phyloP scores from a whole-genome alignment of 768 basidiomycete genomes.

The Termitomyces sp. region DNA sequence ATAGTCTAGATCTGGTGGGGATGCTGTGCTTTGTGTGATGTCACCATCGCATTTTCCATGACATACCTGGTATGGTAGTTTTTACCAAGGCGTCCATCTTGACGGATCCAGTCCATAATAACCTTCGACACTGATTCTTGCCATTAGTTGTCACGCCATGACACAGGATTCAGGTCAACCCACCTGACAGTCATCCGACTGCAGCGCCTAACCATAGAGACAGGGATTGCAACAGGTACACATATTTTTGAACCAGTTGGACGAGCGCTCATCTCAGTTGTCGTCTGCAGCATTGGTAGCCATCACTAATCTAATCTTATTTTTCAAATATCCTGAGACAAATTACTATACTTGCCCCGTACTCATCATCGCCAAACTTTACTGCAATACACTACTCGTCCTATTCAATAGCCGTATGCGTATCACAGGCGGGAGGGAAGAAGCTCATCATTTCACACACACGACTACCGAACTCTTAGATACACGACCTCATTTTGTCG shows the following conservation, averaged over 20 bases:
- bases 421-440: constrained; percentile 17
- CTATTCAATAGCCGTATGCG: constrained; percentile 23
- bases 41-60: constrained; percentile 21
- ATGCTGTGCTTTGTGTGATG: constrained; percentile 21
- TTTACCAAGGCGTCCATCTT: background rate
- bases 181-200: constrained; percentile 17
- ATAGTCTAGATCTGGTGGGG: constrained; percentile 16
- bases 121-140: background rate
- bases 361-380: constrained; percentile 21
- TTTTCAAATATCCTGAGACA: constrained; percentile 19
- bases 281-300: constrained; percentile 19
- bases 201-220: constrained; percentile 21
- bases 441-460: background rate
- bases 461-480: constrained; percentile 3
- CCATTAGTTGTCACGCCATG: constrained; percentile 14
- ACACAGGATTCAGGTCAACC: constrained; percentile 19
- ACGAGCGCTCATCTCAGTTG: background rate
- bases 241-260: background rate
- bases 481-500: background rate
- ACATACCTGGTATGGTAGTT: constrained; percentile 18
- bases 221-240: constrained; percentile 21
- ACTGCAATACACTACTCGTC: constrained; percentile 24
- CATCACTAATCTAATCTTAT: constrained; percentile 19
- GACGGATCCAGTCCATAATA: background rate
- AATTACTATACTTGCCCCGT: constrained; percentile 20